Evolutionary conservation across 2,329 filamentous ascomycete species (phyloP).

Genomic region (Fusarium sp.): DNA sequence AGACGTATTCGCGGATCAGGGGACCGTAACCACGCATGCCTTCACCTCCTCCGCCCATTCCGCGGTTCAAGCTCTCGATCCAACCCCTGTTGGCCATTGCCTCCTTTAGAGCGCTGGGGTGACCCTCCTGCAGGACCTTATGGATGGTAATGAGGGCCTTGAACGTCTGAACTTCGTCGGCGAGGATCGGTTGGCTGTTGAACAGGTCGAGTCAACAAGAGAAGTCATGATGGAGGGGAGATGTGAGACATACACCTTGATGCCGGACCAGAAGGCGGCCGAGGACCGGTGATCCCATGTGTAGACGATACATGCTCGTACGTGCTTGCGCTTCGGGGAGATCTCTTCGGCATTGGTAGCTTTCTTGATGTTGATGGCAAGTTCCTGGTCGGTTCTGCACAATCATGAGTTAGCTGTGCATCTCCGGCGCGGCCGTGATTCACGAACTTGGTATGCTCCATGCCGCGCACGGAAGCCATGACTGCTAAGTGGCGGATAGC

Average conservation of each 20-base stretch:
- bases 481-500: slow-evolving; percentile 37
- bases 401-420: slow-evolving; percentile 27
- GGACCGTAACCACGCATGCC: slow-evolving; percentile 91
- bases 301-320: slow-evolving; percentile 96
- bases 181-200: slow-evolving; percentile 90
- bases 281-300: slow-evolving; percentile 99
- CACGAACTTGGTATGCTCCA: slow-evolving; percentile 53
- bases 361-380: slow-evolving; percentile 77
- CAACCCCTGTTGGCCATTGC: slow-evolving; percentile 89
- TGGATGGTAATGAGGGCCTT: slow-evolving; percentile 98
- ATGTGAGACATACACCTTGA: slow-evolving; percentile 85
- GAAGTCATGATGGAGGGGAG: slow-evolving; percentile 11
- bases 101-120: slow-evolving; percentile 87
- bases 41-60: slow-evolving; percentile 82
- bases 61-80: slow-evolving; percentile 92
- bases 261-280: slow-evolving; percentile 93
- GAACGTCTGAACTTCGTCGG: slow-evolving; percentile 98
- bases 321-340: slow-evolving; percentile 87
- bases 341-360: slow-evolving; percentile 76
- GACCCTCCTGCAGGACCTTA: slow-evolving; percentile 97
- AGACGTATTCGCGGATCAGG: slow-evolving; percentile 96
- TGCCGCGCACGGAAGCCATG: slow-evolving; percentile 48
- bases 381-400: slow-evolving; percentile 73
- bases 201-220: slow-evolving; percentile 8
- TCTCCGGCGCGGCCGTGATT: slow-evolving; percentile 15